Conservation (phyloP, 108 stramenopile genomes). For the Pseudonitzschia multiseries region DNA sequence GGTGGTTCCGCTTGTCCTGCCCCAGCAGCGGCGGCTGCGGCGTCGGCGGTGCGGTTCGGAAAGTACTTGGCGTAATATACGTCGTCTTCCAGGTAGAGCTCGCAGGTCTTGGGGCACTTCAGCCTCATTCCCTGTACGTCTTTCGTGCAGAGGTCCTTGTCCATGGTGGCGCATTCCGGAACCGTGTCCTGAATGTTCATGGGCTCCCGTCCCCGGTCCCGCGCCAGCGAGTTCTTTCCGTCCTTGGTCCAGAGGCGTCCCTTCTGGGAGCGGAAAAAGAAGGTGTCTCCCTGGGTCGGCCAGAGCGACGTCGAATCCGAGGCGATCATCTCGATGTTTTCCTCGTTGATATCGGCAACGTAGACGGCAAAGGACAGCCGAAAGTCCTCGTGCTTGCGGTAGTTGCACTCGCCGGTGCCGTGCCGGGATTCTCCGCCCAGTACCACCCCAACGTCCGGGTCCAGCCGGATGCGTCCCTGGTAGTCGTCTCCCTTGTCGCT, state of each 20-base stretch:
- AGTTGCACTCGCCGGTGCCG: constrained; percentile 65
- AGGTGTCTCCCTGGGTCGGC: constrained; percentile 38
- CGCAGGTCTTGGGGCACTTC: constrained; percentile 37
- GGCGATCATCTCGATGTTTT: constrained; percentile 44
- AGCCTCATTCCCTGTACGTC: constrained; percentile 27
- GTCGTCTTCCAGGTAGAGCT: constrained; percentile 39
- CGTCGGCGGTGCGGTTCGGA: constrained; percentile 4
- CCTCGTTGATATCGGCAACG: constrained; percentile 60
- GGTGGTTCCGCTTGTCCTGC: no score
- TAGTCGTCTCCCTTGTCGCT: constrained; percentile 20
- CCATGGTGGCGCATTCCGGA: constrained; percentile 21
- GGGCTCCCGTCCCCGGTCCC: constrained; percentile 46
- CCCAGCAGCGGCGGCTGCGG: no score
- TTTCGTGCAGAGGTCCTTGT: constrained; percentile 15
- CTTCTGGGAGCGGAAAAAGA: constrained; percentile 27
- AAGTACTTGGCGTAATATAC: constrained; percentile 31
- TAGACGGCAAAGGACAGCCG: constrained; percentile 64
- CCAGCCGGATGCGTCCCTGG: constrained; percentile 39
- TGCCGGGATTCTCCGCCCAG: constrained; percentile 67
- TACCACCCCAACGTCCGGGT: constrained; percentile 46
- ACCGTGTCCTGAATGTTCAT: constrained; percentile 33
- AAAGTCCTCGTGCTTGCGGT: constrained; percentile 55
- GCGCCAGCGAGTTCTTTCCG: constrained; percentile 30
- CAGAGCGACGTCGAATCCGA: constrained; percentile 34
- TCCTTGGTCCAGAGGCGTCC: constrained; percentile 35